Evolutionary conservation across 2,329 filamentous ascomycete species (phyloP), one percentile per base, ranked within the genome.

Genomic region (Periconia digitata): DNA sequence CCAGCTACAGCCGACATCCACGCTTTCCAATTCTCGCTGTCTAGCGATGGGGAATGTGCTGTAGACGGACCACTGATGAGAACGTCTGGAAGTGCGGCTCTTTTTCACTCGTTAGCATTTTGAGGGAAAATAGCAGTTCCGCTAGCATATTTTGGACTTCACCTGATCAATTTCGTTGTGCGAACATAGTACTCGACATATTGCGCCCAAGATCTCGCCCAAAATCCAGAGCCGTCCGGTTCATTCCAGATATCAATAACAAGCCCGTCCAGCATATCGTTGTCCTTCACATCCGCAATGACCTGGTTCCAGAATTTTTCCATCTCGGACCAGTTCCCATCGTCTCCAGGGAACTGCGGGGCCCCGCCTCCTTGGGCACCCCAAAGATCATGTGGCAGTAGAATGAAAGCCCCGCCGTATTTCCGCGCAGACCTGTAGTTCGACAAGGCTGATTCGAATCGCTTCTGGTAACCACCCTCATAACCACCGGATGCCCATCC

Each of bases 211-310:
- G 51, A 40, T 3, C 74, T 62, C 7, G 46, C 47, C 62, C 71
- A 72, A 68, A 76, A 79, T 39, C 58, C 62, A 3, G 10, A 37
- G 8, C 53, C 54, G 4, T 81, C 78, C 0, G 79, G 76, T 60
- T 82, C 79, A 47, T 82, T 82, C 79, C 79, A 82, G 29, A 80
- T 73, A 43, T 82, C 79, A 8, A 76, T 62, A 0, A 76, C 66
- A 0, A 81, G 53, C 0, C 68, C 71, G 0, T 63, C 54, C 3
- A 68, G 49, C 56, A 69, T 68, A 37, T 64, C 45, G 40, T 76
- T 76, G 2, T 58, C 62, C 20, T 66, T 70, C 10, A 76, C 62
- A 43, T 70, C 74, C 1, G 59, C 57, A 20, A 75, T 60, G 3
- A 76, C 58, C 18, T 69, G 67, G 0, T 67, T 62, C 1, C 79